Base-by-base conservation (phyloP, 805 yeast species). In the Teunomyces panamensis region DNA sequence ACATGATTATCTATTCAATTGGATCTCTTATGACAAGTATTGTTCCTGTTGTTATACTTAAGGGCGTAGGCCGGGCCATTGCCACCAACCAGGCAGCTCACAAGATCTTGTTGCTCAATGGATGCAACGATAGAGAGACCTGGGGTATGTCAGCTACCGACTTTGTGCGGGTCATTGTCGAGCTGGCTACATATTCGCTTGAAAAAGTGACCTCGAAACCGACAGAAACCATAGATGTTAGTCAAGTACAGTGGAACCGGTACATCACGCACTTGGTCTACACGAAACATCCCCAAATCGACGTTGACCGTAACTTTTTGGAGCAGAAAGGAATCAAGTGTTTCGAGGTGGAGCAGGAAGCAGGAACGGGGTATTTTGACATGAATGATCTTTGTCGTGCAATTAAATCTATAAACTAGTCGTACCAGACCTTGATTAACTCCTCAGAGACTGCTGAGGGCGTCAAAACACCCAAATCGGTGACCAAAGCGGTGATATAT, bases 361-460 rank as follows among this genome's bases (percentile, higher is more conserved):
- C 57, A 4, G 64, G 58, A 4, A 49, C 49, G 3, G 64, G 63
- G 29, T 55, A 56, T 24, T 80, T 76, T 50, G 79, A 81, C 53
- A 55, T 70, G 46, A 56, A 56, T 2, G 80, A 74, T 46, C 65
- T 48, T 39, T 24, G 39, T 17, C 24, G 43, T 11, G 34, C 39
- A n/a, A 26, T 33, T 43, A 43, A 26, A 43, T 43, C 36, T 17
- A 34, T 33, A n/a, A 32, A 10, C 65, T 65, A 91, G 67, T 91
- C 97, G 60, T 90, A 91, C 97, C 97, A 94, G 83, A 94, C 89
- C 69, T 94, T 94, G 64, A 94, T 94, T 67, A 94, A 78, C 69
- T 94, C 99, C 65, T 94, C 99, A n/a, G 96, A 86, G 16, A 94
- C 99, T 0, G 98, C 98, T 50, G 96, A 86, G 9, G 99, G 97